phyloP scores from a whole-genome alignment of 805 yeast species.

The Clavispora santaluciae region DNA sequence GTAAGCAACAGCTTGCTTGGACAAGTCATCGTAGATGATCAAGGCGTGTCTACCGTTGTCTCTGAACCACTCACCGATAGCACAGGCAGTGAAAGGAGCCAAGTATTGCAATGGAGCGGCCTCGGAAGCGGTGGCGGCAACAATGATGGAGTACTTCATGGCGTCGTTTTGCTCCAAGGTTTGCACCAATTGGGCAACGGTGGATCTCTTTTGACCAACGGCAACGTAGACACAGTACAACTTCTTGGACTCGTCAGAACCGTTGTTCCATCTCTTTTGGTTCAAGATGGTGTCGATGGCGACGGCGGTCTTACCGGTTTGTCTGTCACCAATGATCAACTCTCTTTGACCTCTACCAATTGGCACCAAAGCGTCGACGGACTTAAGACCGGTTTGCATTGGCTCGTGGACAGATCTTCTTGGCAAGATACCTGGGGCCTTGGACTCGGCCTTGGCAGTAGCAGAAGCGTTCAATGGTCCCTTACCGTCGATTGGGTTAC shows the following conservation, averaged over 20 bases:
- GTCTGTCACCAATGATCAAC: conserved; percentile 99
- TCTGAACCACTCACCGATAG: conserved; percentile 99
- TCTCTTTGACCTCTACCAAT: conserved; percentile 99
- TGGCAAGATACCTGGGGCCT: conserved; percentile 99
- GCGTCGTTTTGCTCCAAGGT: conserved; percentile 98
- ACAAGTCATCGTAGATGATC: conserved; percentile 95
- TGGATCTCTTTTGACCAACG: conserved; percentile 99
- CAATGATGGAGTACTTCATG: conserved; percentile 93
- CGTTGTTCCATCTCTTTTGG: conserved; percentile 98
- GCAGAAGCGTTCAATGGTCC: conserved; percentile 90
- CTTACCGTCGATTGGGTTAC: conserved; percentile 99
- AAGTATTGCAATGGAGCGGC: conserved; percentile 99
- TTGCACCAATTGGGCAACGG: conserved; percentile 99
- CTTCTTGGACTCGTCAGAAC: conserved; percentile 93
- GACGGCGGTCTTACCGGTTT: conserved; percentile 99
- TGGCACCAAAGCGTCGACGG: conserved; percentile 99
- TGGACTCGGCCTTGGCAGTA: conserved; percentile 93
- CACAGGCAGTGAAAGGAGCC: conserved; percentile 99
- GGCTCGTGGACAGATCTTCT: conserved; percentile 98
- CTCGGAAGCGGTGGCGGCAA: conserved; percentile 99
- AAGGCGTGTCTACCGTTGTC: conserved; percentile 98
- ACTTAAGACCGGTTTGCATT: conserved; percentile 99
- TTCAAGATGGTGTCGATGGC: conserved; percentile 97
- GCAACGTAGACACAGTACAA: conserved; percentile 99
- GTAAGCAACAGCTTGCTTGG: conserved; percentile 99